phyloP scores from a whole-genome alignment of 345 rosid genomes.

The Brassica nigra region DNA sequence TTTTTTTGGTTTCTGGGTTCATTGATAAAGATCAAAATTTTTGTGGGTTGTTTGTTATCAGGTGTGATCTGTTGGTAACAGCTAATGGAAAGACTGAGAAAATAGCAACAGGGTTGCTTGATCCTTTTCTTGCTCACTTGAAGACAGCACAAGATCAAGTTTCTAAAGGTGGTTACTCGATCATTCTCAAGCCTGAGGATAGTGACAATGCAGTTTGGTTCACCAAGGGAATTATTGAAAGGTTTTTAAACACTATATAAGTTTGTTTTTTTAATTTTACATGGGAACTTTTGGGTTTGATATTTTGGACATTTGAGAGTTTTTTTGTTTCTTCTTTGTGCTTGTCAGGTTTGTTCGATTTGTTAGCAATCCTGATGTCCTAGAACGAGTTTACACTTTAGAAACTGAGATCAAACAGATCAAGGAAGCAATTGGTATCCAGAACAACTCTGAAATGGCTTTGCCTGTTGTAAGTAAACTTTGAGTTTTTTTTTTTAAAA shows the following conservation, averaged over 20 bases:
- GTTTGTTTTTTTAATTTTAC: not conserved
- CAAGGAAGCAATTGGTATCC: conserved; percentile 82
- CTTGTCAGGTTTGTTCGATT: conserved; percentile 91
- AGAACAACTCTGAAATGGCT: conserved; percentile 65
- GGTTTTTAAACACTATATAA: conserved; percentile 41
- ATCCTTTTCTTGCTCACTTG: conserved; percentile 89
- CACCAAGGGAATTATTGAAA: conserved; percentile 80
- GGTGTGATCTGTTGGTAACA: conserved; percentile 87
- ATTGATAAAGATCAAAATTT: not conserved
- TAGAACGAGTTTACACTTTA: conserved; percentile 75
- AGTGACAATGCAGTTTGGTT: conserved; percentile 71
- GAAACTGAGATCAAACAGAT: conserved; percentile 97
- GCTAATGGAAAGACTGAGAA: conserved; percentile 85
- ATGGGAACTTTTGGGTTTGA: not conserved
- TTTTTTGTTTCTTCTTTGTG: conserved; percentile 5
- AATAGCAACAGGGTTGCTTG: conserved; percentile 84
- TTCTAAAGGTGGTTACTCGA: conserved; percentile 90
- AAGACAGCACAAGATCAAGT: conserved; percentile 82
- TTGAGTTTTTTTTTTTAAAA: not conserved
- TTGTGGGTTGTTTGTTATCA: conserved; percentile 23
- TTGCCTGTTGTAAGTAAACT: conserved; percentile 55
- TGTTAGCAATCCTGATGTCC: conserved; percentile 89
- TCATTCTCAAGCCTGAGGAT: conserved; percentile 69
- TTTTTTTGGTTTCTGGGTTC: not conserved
- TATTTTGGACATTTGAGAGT: not conserved